Percentiles rank a stretch among this genome's conserved stretches.
These are phyloP conservation scores for Phragmites australis DNA, from an alignment of 176 grass and related monocot species.

Conservation along the genomic window DNA sequence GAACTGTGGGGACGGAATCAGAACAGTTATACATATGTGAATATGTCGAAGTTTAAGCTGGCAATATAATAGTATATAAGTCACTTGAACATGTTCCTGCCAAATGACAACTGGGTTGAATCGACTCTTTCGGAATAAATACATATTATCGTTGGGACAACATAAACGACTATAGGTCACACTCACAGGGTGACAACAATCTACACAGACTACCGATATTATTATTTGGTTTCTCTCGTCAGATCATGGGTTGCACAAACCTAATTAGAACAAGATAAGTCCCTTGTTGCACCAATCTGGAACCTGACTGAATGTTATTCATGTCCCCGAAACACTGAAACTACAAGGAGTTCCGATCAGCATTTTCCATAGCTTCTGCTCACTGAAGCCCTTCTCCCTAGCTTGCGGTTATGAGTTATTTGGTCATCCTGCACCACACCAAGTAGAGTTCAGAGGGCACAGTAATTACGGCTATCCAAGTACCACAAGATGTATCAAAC, in stretches of 20 bases:
- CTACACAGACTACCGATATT: constrained; percentile 28
- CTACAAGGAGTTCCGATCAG: constrained; percentile 38
- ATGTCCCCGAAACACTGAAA: constrained; percentile 13
- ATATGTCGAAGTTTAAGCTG: not conserved
- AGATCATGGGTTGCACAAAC: not conserved
- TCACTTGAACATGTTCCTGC: constrained; percentile 16
- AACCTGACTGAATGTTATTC: constrained; percentile 29
- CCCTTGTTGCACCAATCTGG: not conserved
- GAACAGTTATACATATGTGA: not conserved
- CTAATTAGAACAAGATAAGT: not conserved
- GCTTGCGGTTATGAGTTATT: constrained; percentile 63
- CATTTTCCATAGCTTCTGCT: constrained; percentile 80
- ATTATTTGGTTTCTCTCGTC: constrained; percentile 35
- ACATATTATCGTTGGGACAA: not conserved
- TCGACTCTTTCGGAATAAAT: not conserved
- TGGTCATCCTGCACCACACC: constrained; percentile 77
- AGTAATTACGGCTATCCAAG: not conserved
- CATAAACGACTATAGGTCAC: constrained; percentile 6
- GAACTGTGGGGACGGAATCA: not conserved
- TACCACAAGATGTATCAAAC: constrained; percentile 13
- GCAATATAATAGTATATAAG: not conserved
- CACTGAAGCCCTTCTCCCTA: constrained; percentile 57
- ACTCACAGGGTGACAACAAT: constrained; percentile 1
- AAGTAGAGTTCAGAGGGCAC: not conserved
- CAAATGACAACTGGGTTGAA: constrained; percentile 7